Percentiles rank a stretch among this genome's conserved stretches.
Evolutionary conservation across 495 filamentous ascomycete species (phyloP).

Genomic region (Stereocaulon alpinum): DNA sequence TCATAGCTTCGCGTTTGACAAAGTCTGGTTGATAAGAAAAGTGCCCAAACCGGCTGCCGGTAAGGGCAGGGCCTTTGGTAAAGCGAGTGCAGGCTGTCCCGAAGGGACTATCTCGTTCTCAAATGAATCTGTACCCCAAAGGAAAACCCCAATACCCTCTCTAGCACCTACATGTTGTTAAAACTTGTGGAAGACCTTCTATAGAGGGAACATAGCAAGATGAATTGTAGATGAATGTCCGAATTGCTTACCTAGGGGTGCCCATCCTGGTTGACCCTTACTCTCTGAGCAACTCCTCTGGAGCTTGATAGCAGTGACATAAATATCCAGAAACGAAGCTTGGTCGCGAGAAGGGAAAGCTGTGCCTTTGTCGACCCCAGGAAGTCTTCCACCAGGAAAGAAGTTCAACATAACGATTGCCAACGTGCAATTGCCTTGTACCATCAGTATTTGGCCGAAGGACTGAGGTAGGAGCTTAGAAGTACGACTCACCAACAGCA

Average conservation of each 20-base stretch:
- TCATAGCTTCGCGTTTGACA: neutral
- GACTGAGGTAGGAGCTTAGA: neutral
- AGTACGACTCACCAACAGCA: neutral
- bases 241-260: neutral
- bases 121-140: constrained; percentile 5
- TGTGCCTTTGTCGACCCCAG: neutral
- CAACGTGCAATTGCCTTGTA: constrained; percentile 1
- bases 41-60: neutral
- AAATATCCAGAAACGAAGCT: constrained; percentile 5
- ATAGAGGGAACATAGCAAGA: no score
- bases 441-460: neutral
- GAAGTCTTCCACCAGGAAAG: neutral
- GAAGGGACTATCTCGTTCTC: neutral
- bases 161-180: neutral
- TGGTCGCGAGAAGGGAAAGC: constrained; percentile 3
- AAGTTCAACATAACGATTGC: constrained; percentile 12
- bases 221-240: neutral
- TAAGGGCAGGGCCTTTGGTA: neutral
- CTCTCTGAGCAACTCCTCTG: neutral
- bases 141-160: neutral
- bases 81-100: neutral
- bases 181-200: neutral
- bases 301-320: neutral
- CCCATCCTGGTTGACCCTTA: constrained; percentile 1
- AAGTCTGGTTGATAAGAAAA: neutral